A percentile compares a stretch with the other conserved stretches of the same genome.
phyloP scores from a whole-genome alignment of 495 filamentous ascomycete genomes.

The Aspergillus mulundensis region DNA sequence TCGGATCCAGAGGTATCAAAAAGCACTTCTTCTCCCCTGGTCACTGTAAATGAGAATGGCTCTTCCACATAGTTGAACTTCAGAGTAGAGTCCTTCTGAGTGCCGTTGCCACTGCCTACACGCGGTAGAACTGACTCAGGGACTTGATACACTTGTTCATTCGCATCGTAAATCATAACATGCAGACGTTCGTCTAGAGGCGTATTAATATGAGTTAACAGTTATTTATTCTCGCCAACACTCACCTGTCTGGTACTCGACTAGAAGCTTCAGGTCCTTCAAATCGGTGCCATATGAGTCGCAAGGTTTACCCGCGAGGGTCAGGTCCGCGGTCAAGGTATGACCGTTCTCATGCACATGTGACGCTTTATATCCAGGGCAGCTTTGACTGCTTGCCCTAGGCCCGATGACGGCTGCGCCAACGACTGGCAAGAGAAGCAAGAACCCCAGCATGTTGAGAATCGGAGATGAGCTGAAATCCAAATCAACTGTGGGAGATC shows the following conservation, averaged over 20 bases:
- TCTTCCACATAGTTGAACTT: constrained; percentile 61
- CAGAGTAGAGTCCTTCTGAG: constrained; percentile 37
- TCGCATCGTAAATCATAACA: constrained; percentile 74
- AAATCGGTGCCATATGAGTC: constrained; percentile 70
- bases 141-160: constrained; percentile 73
- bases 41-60: constrained; percentile 77
- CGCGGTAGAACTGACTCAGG: constrained; percentile 67
- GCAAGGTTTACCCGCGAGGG: constrained; percentile 62
- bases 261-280: constrained; percentile 58
- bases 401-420: constrained; percentile 30
- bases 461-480: neutral
- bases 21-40: constrained; percentile 60
- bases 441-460: constrained; percentile 26
- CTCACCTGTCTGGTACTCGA: constrained; percentile 73
- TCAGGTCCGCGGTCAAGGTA: constrained; percentile 55
- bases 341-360: constrained; percentile 51
- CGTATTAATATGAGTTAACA: neutral
- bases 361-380: constrained; percentile 69
- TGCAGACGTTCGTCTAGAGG: constrained; percentile 68
- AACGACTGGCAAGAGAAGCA: constrained; percentile 31
- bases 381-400: constrained; percentile 28
- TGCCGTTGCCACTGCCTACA: constrained; percentile 32
- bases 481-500: neutral
- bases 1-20: constrained; percentile 70
- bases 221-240: constrained; percentile 5